Base-by-base conservation (phyloP, 176 grass and related monocot species). In the Calamus simplicifolius region DNA sequence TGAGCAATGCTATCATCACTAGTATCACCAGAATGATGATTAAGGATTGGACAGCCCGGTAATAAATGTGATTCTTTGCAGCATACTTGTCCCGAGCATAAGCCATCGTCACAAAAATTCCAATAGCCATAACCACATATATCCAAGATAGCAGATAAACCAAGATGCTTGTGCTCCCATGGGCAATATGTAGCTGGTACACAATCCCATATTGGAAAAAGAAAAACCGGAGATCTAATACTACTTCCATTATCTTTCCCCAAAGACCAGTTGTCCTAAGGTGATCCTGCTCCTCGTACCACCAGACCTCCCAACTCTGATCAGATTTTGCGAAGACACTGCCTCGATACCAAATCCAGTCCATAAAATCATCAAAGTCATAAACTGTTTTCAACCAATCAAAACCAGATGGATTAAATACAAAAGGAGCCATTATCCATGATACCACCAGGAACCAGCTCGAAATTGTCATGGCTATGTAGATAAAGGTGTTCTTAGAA, bases 311-410 rank as follows among this genome's bases (percentile, higher is more conserved):
- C 92, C 92, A 97, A 66, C 87, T 91, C 54, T 97, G 78, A 57
- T 97, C 92, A 72, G 92, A 72, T 68, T 82, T 97, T 64, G 72
- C 71, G 85, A 87, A 97, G 35, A 91, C 78, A 74, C 72, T 54
- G 52, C 84, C 84, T 5, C 81, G 77, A 74, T 61, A 80, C 92
- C 92, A 91, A 54, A 97, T 97, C 92, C 92, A 97, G 84, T 63
- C 91, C 78, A 97, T 97, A 62, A 97, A 97, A 57, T 88, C 92
- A 15, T 97, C 92, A 49, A 91, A 88, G 69, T 91, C 92, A 66
- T 97, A 91, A n/a, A 97, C 92, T 1, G 92, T 97, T 82, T 97
- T 97, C 55, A 97, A 78, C 92, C 92, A 97, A 79, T 97, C 92
- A 74, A 97, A 97, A 43, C 92, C 92, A 29, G 92, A 97, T 5